Conservation (phyloP, 768 basidiomycete genomes). For the Ramaria sp. region DNA sequence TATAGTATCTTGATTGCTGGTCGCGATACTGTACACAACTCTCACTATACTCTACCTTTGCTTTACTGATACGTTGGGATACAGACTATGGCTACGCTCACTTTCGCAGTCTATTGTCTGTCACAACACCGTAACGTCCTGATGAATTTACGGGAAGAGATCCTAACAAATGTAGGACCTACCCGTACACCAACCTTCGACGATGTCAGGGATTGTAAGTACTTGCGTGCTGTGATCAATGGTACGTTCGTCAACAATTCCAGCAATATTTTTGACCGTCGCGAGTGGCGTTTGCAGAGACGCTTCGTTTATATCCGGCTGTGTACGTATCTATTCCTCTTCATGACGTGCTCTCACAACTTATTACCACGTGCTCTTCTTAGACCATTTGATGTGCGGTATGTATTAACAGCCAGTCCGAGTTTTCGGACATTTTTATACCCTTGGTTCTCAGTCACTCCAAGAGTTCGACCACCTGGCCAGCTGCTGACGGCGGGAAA, state of each 20-base stretch:
- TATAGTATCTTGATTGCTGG: slow-evolving; percentile 16
- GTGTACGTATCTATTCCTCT: slow-evolving; percentile 15
- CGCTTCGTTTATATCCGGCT: slow-evolving; percentile 27
- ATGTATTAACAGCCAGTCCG: neutral
- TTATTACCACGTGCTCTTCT: neutral
- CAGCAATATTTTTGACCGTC: neutral
- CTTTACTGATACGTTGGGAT: neutral
- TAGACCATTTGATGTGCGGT: slow-evolving; percentile 26
- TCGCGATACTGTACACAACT: slow-evolving; percentile 13
- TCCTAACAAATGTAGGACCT: slow-evolving; percentile 40
- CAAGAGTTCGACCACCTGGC: slow-evolving; percentile 15
- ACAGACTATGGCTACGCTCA: slow-evolving; percentile 25
- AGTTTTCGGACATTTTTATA: neutral
- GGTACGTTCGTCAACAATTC: slow-evolving; percentile 24
- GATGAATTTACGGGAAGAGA: slow-evolving; percentile 41
- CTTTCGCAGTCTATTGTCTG: slow-evolving; percentile 33
- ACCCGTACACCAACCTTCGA: slow-evolving; percentile 40
- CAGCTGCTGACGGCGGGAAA: slow-evolving; percentile 16
- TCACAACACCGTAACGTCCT: slow-evolving; percentile 40
- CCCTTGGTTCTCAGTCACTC: slow-evolving; percentile 12
- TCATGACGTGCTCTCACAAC: neutral
- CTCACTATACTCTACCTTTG: slow-evolving; percentile 9
- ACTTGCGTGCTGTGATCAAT: slow-evolving; percentile 39
- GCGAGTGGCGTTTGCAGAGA: slow-evolving; percentile 22
- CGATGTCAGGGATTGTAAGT: slow-evolving; percentile 53